Evolutionary conservation across 1,284 basidiomycete genomes (phyloP).

Genomic region (Heliocybe sulcata): DNA sequence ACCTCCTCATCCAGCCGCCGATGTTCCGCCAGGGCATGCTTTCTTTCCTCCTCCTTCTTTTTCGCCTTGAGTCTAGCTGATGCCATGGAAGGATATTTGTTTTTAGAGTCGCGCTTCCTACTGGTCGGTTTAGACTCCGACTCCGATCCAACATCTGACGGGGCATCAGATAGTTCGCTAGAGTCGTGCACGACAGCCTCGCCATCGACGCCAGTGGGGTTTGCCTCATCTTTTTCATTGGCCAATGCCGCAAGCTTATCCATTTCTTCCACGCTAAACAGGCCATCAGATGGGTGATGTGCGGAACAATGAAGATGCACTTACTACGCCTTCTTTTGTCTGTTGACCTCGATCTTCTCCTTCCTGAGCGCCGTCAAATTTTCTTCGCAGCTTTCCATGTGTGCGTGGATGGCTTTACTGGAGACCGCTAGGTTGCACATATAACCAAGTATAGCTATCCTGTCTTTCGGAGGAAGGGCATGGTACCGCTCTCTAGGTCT

Average conservation of each 20-base stretch:
- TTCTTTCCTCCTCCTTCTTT: constrained; percentile 70
- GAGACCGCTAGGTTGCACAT: constrained; percentile 88
- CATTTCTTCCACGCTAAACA: constrained; percentile 67
- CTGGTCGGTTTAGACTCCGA: constrained; percentile 27
- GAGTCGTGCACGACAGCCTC: constrained; percentile 53
- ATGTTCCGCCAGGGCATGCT: constrained; percentile 67
- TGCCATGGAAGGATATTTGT: not conserved
- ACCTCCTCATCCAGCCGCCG: constrained; percentile 85
- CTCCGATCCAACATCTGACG: constrained; percentile 42
- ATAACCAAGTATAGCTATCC: constrained; percentile 81
- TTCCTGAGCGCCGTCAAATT: constrained; percentile 90
- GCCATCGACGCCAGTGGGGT: constrained; percentile 39
- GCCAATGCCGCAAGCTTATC: constrained; percentile 49
- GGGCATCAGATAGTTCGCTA: constrained; percentile 65
- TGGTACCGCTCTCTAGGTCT: constrained; percentile 69
- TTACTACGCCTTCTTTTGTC: constrained; percentile 81
- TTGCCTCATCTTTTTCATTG: constrained; percentile 37
- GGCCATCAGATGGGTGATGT: not conserved
- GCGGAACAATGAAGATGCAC: constrained; percentile 23
- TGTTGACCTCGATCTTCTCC: constrained; percentile 91
- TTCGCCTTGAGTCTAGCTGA: constrained; percentile 55
- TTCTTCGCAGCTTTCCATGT: constrained; percentile 88
- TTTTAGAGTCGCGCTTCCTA: not conserved
- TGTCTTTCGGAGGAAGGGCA: constrained; percentile 67
- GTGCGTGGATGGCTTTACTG: constrained; percentile 80